Evolutionary conservation across 1,284 basidiomycete species (phyloP).

Genomic region (Malassezia arunalokei): DNA sequence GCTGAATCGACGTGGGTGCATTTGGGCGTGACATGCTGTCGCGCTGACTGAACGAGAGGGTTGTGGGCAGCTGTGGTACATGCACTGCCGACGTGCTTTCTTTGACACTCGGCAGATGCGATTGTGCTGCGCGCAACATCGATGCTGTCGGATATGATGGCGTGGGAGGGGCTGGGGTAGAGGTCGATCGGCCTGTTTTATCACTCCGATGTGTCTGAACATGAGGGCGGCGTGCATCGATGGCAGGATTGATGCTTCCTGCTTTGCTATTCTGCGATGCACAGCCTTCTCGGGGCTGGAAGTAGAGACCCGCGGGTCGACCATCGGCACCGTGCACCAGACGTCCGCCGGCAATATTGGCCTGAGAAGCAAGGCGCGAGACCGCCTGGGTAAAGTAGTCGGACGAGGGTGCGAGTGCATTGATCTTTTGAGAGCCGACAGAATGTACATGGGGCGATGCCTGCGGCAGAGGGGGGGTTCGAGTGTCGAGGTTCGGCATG

Average conservation of each 20-base stretch:
- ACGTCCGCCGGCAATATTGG: slow-evolving; percentile 65
- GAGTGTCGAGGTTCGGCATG: too few species aligned
- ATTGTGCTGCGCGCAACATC: not conserved
- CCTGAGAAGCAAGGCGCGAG: slow-evolving; percentile 55
- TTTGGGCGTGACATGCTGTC: not conserved
- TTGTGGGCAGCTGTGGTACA: not conserved
- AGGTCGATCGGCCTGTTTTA: not conserved
- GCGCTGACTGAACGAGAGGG: slow-evolving; percentile 3
- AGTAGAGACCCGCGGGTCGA: slow-evolving; percentile 82
- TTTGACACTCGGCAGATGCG: not conserved
- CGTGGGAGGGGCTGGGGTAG: not conserved
- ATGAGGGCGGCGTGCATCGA: not conserved
- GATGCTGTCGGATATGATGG: not conserved
- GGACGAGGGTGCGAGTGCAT: slow-evolving; percentile 47
- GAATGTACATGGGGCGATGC: not conserved
- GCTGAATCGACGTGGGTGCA: slow-evolving; percentile 7
- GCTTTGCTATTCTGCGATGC: not conserved
- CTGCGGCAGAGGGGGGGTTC: too few species aligned
- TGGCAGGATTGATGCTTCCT: not conserved
- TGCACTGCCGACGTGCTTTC: not conserved
- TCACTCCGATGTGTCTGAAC: not conserved
- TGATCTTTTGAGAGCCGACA: not conserved
- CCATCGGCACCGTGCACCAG: slow-evolving; percentile 86
- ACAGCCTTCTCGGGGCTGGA: slow-evolving; percentile 56
- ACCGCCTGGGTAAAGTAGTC: slow-evolving; percentile 76